Percentiles rank a stretch among this genome's conserved stretches.
These are phyloP conservation scores for Lentinula detonsa DNA, from an alignment of 768 basidiomycete species.

Conservation along the genomic window DNA sequence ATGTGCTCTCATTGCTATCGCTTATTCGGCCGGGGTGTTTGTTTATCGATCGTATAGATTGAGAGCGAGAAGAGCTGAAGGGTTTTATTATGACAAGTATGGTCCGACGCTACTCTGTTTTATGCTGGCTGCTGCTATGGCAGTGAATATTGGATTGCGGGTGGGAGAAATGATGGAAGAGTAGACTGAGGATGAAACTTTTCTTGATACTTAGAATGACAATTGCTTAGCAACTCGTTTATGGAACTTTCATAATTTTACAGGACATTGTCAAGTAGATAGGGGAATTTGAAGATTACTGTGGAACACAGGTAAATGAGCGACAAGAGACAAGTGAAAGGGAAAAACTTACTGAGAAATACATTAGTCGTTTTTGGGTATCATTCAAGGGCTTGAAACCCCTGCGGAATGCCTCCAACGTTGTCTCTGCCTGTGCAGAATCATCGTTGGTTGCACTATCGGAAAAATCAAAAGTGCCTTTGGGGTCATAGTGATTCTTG, in stretches of 20 bases:
- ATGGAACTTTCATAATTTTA: too few species aligned
- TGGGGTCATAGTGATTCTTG: slow-evolving; percentile 75
- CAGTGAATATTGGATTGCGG: slow-evolving; percentile 70
- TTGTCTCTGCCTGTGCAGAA: slow-evolving; percentile 30
- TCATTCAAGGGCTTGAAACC: slow-evolving; percentile 53
- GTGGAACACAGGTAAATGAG: too few species aligned
- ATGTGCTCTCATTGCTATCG: slow-evolving; percentile 82
- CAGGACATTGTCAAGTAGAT: too few species aligned
- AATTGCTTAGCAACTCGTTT: too few species aligned
- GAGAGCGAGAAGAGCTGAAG: slow-evolving; percentile 65
- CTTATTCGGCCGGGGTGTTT: slow-evolving; percentile 81
- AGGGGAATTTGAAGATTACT: too few species aligned
- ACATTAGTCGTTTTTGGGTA: slow-evolving; percentile 49
- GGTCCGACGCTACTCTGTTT: slow-evolving; percentile 75
- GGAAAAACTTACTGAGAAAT: slow-evolving; percentile 40
- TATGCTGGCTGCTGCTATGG: slow-evolving; percentile 62
- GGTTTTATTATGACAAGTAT: slow-evolving; percentile 85
- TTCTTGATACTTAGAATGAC: too few species aligned
- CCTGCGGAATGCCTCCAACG: slow-evolving; percentile 42
- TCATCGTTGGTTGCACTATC: slow-evolving; percentile 49
- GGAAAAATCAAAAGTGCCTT: slow-evolving; percentile 46
- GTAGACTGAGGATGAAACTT: neutral
- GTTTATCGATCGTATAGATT: slow-evolving; percentile 67
- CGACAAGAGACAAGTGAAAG: too few species aligned
- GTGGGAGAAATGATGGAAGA: slow-evolving; percentile 43